A percentile compares a stretch with the other conserved stretches of the same genome.
These are phyloP conservation scores for Tetrapisispora taiwanensis DNA, from an alignment of 805 yeast genomes.

Conservation along the genomic window DNA sequence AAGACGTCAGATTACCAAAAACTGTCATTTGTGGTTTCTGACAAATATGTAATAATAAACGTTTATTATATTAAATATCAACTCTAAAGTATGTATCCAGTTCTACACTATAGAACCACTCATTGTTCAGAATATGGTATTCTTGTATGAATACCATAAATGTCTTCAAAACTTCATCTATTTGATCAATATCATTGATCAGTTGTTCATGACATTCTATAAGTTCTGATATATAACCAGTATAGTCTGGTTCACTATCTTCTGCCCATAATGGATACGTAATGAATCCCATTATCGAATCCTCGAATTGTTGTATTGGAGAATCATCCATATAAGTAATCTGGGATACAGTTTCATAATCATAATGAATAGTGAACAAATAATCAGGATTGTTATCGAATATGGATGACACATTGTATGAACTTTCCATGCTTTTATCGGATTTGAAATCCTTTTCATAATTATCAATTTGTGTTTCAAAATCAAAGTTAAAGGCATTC, in stretches of 20 bases:
- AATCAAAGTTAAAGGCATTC: too few relatives aligned
- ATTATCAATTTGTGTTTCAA: too few relatives aligned
- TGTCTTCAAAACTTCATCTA: not conserved
- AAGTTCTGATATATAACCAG: not conserved
- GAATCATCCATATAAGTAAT: not conserved
- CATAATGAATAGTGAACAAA: not conserved
- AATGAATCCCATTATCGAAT: not conserved
- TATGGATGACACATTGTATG: not conserved
- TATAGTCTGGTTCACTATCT: not conserved
- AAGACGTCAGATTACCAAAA: not conserved
- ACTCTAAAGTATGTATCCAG: not conserved
- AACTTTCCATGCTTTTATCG: not conserved
- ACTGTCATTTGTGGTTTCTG: not conserved
- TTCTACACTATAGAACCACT: not conserved
- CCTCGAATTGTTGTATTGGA: slow-evolving; percentile 1
- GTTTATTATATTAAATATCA: not conserved
- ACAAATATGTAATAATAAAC: too few relatives aligned
- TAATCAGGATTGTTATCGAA: not conserved
- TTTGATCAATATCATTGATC: not conserved
- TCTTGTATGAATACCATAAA: not conserved
- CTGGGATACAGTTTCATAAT: too few relatives aligned
- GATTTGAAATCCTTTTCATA: too few relatives aligned
- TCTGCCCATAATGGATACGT: not conserved
- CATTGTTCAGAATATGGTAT: not conserved
- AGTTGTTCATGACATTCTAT: not conserved